A percentile compares a stretch with the other conserved stretches of the same genome.
Conservation (phyloP, 768 basidiomycete genomes). For the Dacryopinax spathularia region DNA sequence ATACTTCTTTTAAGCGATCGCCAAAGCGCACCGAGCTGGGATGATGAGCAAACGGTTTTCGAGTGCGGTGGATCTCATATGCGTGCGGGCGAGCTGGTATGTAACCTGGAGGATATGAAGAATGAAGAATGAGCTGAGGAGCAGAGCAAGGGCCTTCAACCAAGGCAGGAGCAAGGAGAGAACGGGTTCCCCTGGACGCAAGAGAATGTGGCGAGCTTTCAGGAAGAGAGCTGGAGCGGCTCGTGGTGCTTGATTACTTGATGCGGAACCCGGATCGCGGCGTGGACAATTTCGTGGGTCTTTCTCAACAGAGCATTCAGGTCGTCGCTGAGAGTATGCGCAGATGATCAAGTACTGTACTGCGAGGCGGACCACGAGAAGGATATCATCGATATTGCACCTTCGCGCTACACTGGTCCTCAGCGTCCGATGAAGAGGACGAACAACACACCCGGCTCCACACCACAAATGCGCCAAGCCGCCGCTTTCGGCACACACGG, state of each 20-base stretch:
- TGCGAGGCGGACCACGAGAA: slow-evolving; percentile 73
- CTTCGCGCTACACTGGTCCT: slow-evolving; percentile 47
- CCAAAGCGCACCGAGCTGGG: slow-evolving; percentile 53
- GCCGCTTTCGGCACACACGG: background rate
- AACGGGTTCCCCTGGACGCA: slow-evolving; percentile 19
- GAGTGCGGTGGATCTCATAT: slow-evolving; percentile 59
- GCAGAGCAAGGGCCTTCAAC: slow-evolving; percentile 53
- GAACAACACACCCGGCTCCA: slow-evolving; percentile 24
- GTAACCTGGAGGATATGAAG: slow-evolving; percentile 49
- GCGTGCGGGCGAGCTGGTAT: slow-evolving; percentile 73
- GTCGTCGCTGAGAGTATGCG: background rate
- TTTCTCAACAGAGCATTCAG: background rate
- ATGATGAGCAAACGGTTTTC: slow-evolving; percentile 50
- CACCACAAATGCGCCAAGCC: slow-evolving; percentile 21
- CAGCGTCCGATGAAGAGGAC: slow-evolving; percentile 63
- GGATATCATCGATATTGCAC: slow-evolving; percentile 61
- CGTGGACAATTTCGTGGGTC: slow-evolving; percentile 54
- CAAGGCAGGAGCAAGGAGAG: slow-evolving; percentile 34
- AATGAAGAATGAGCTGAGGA: slow-evolving; percentile 66
- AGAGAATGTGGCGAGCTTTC: slow-evolving; percentile 27
- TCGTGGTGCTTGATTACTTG: slow-evolving; percentile 47
- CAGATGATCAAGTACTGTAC: slow-evolving; percentile 77
- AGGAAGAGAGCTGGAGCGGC: background rate
- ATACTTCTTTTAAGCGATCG: background rate
- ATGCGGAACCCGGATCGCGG: slow-evolving; percentile 88